A percentile compares a stretch with the other conserved stretches of the same genome.
Evolutionary conservation across 2,329 filamentous ascomycete genomes (phyloP).

Genomic region (Saccharata proteae): DNA sequence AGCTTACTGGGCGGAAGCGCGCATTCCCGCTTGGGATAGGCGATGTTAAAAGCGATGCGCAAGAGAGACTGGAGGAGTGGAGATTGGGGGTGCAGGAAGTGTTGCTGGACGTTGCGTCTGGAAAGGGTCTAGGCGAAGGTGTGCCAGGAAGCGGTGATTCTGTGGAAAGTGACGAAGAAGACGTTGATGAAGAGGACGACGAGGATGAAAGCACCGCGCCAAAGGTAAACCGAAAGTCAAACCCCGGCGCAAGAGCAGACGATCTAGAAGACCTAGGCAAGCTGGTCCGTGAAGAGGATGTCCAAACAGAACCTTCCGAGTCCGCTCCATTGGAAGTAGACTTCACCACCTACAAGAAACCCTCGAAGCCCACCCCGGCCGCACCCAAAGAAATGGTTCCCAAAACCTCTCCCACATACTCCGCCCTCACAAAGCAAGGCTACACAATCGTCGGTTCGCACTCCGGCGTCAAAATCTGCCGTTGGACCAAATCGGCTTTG

Average conservation of each 20-base stretch:
- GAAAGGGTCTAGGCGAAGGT: slow-evolving; percentile 48
- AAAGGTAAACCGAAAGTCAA: slow-evolving; percentile 26
- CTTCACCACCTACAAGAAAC: slow-evolving; percentile 60
- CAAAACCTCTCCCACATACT: slow-evolving; percentile 75
- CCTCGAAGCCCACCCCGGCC: slow-evolving; percentile 33
- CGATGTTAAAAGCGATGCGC: slow-evolving; percentile 66
- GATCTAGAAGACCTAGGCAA: slow-evolving; percentile 77
- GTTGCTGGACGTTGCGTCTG: slow-evolving; percentile 45
- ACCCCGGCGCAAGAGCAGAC: slow-evolving; percentile 39
- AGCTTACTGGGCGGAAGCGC: slow-evolving; percentile 71
- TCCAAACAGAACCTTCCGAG: slow-evolving; percentile 7
- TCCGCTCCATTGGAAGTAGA: slow-evolving; percentile 61
- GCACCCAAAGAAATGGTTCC: slow-evolving; percentile 83
- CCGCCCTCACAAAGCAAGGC: slow-evolving; percentile 85
- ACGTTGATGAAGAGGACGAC: slow-evolving; percentile 41
- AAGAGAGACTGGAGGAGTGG: slow-evolving; percentile 64
- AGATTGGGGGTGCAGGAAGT: slow-evolving; percentile 59
- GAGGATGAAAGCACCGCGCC: slow-evolving; percentile 16
- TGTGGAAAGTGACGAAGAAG: slow-evolving; percentile 70
- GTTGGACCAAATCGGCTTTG: slow-evolving; percentile 95
- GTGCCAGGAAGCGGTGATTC: slow-evolving; percentile 72
- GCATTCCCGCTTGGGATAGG: slow-evolving; percentile 83
- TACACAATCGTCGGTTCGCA: slow-evolving; percentile 93
- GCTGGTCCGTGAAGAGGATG: slow-evolving; percentile 43
- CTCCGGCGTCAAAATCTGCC: slow-evolving; percentile 93